These are phyloP conservation scores for Medicago lupulina DNA, from an alignment of 306 rosid genomes.

Conservation along the genomic window DNA sequence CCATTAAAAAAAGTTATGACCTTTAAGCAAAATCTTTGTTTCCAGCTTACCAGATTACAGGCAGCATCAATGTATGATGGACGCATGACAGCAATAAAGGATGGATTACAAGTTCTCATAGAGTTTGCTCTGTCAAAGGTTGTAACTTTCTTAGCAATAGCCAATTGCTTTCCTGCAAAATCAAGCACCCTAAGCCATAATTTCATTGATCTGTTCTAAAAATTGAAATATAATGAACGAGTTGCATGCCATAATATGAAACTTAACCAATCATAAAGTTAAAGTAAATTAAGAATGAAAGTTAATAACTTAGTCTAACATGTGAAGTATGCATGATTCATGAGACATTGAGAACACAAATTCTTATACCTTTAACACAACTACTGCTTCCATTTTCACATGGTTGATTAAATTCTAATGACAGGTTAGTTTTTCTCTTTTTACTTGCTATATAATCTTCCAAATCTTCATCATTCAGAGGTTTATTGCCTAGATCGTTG, in stretches of 20 bases:
- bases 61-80: neutral
- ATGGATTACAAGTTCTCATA: neutral
- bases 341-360: neutral
- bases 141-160: too few species aligned
- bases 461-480: neutral
- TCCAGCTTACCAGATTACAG: slow-evolving; percentile 23
- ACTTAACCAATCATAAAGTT: neutral
- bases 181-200: too few species aligned
- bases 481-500: neutral
- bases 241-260: too few species aligned
- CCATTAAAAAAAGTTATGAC: too few species aligned
- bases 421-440: neutral
- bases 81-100: neutral
- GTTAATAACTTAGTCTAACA: neutral
- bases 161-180: too few species aligned
- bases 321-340: neutral
- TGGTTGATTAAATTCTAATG: neutral
- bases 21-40: neutral
- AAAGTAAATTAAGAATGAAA: too few species aligned
- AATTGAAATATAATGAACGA: too few species aligned
- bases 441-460: neutral
- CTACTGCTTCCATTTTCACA: neutral
- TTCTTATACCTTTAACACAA: slow-evolving; percentile 12
- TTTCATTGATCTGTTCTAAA: too few species aligned
- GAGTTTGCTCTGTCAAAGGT: too few species aligned